A percentile compares a stretch with the other conserved stretches of the same genome.
Conservation (phyloP, 2,329 filamentous ascomycete genomes). For the Chrysosporium queenslandicum region DNA sequence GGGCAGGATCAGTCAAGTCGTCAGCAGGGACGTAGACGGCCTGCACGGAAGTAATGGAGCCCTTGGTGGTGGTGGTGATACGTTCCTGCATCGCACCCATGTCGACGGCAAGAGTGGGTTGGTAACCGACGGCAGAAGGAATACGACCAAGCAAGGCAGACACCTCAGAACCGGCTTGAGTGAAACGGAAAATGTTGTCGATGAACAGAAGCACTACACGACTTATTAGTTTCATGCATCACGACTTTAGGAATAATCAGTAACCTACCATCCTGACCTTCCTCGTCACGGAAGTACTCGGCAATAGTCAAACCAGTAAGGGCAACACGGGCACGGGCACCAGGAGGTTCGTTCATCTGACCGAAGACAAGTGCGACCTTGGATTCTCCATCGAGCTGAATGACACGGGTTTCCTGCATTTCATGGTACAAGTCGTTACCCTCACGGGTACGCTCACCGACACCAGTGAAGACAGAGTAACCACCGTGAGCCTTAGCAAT, state of each 20-base stretch:
- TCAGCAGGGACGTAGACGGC: conserved; percentile 99
- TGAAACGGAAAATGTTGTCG: conserved; percentile 99
- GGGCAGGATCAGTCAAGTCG: conserved; percentile 99
- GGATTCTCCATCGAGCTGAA: conserved; percentile 97
- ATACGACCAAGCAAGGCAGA: conserved; percentile 99
- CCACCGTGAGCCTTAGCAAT: conserved; percentile 99
- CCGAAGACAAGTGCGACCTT: conserved; percentile 99
- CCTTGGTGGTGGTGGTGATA: conserved; percentile 99
- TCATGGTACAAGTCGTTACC: conserved; percentile 99
- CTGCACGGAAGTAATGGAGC: conserved; percentile 99
- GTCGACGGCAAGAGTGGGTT: conserved; percentile 94
- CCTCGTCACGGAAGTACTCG: conserved; percentile 72
- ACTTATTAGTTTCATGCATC: conserved; percentile 16
- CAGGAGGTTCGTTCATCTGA: conserved; percentile 99
- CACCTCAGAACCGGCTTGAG: conserved; percentile 99
- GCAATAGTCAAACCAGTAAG: conserved; percentile 64
- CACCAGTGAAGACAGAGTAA: conserved; percentile 99
- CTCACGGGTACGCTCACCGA: conserved; percentile 99
- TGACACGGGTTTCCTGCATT: conserved; percentile 99
- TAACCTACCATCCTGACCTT: conserved; percentile 72
- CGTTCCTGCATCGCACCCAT: conserved; percentile 99
- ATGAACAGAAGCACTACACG: conserved; percentile 86
- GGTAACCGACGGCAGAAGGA: conserved; percentile 99
- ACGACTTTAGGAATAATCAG: not conserved
- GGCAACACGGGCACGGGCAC: conserved; percentile 98